A percentile compares a stretch with the other conserved stretches of the same genome.
Evolutionary conservation across 2,329 filamentous ascomycete genomes (phyloP).

Genomic region (Ophiognomonia clavigignenti-juglandacearum): DNA sequence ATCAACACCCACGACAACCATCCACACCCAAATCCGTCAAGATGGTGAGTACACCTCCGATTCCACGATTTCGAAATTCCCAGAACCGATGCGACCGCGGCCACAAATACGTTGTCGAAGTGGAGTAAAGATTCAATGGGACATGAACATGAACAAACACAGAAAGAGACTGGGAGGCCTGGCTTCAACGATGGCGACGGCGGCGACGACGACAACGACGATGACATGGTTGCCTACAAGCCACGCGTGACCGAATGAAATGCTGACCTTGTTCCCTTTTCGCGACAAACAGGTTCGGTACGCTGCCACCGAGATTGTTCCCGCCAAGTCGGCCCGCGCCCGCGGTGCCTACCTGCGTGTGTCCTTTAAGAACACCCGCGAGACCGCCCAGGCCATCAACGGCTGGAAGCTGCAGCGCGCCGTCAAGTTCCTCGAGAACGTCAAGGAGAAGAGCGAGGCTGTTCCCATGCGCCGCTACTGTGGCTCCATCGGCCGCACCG

Average conservation of each 20-base stretch:
- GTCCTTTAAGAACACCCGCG: slow-evolving; percentile 99
- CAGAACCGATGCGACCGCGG: not conserved
- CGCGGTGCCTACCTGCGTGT: slow-evolving; percentile 98
- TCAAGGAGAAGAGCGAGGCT: slow-evolving; percentile 93
- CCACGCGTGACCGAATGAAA: not conserved
- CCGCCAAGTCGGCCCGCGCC: slow-evolving; percentile 92
- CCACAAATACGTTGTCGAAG: slow-evolving; percentile 4
- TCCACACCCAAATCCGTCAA: slow-evolving; percentile 17
- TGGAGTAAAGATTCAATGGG: slow-evolving; percentile 4
- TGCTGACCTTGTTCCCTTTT: slow-evolving; percentile 12
- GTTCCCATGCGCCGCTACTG: slow-evolving; percentile 98
- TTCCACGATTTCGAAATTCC: slow-evolving; percentile 10
- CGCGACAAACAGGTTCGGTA: slow-evolving; percentile 72
- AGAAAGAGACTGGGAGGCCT: no score
- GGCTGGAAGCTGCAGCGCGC: slow-evolving; percentile 97
- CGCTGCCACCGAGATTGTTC: slow-evolving; percentile 83
- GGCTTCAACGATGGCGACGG: no score
- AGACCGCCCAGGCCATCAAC: slow-evolving; percentile 99
- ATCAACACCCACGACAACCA: slow-evolving; percentile 1
- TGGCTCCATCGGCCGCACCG: slow-evolving; percentile 89
- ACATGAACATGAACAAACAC: not conserved
- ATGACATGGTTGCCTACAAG: slow-evolving; percentile 5
- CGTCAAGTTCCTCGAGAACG: slow-evolving; percentile 96
- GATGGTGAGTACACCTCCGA: slow-evolving; percentile 16
- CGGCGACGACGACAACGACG: no score